Conservation (phyloP, 768 basidiomycete species). For the Trichaptum fuscoviolaceum region DNA sequence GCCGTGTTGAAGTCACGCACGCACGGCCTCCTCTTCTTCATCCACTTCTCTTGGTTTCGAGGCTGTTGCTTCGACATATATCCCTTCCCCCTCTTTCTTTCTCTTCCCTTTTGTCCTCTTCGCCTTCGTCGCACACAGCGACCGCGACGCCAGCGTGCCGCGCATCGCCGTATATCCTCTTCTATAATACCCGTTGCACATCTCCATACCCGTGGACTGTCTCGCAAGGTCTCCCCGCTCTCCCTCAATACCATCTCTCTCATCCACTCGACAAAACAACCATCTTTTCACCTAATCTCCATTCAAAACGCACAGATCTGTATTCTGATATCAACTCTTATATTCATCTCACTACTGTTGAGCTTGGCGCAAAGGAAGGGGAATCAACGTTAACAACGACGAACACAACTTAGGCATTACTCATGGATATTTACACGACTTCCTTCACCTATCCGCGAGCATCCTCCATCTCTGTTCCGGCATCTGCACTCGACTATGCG, state of each 20-base stretch:
- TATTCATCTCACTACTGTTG: neutral
- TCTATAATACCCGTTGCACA: constrained; percentile 5
- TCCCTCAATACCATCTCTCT: neutral
- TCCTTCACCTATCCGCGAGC: constrained; percentile 88
- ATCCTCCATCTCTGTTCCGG: constrained; percentile 47
- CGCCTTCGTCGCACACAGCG: neutral
- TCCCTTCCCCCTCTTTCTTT: neutral
- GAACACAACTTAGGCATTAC: neutral
- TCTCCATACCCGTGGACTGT: constrained; percentile 5
- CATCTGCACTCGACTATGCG: constrained; percentile 59
- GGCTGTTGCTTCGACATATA: neutral
- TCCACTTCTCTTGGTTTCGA: neutral
- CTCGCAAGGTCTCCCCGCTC: constrained; percentile 1
- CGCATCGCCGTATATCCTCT: constrained; percentile 1
- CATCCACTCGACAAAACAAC: neutral
- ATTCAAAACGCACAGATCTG: neutral
- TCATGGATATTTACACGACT: constrained; percentile 93
- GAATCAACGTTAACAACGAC: neutral
- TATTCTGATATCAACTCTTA: neutral
- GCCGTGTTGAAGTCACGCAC: neutral
- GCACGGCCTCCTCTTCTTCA: constrained; percentile 1
- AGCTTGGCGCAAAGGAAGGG: neutral
- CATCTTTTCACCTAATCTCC: neutral
- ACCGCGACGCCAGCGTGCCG: neutral
- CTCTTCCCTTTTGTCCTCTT: neutral